Base-by-base conservation (phyloP, 2,329 filamentous ascomycete genomes). In the Arthroderma sp. region DNA sequence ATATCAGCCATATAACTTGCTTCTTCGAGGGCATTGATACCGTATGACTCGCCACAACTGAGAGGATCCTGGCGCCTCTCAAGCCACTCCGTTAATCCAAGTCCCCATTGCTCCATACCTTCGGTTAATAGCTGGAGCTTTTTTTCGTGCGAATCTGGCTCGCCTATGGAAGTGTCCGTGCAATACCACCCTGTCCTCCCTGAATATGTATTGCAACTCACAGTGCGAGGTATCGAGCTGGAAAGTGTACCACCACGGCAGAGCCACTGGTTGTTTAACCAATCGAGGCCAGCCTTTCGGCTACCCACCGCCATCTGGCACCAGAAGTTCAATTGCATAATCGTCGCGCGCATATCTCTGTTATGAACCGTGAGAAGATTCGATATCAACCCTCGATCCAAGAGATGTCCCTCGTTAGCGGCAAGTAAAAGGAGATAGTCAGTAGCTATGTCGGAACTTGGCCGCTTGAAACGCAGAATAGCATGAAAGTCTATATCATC, bases 251-350 rank as follows among this genome's bases (percentile, higher is more conserved):
- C 61, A 43, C 75, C 68, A 54, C 89, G 80, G 3, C 80, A 56
- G 6, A 85, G 83, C 78, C 81, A 89, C 46, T 81, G 74, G 40
- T 81, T 77, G 53, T 83, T 80, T 54, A 94, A 85, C 89, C 93
- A 98, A 55, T 89, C 84, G 38, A 94, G 75, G 0, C 91, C 89
- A 15, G 84, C 83, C 53, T 83, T 83, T n/a, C 78, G 72, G 58
- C 94, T 91, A 4, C 91, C 93, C 6, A 98, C 78, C 0, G 83
- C 86, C 64, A 96, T 87, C 60, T 98, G 91, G 60, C 93, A 98
- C 89, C 89, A 98, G 59, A 93, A 91, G 59, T 94, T 81, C 29
- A 98, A 73, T 49, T 96, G 87, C 45, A 75, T 80, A 40, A 98
- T 77, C 2, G 82, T 80, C 22, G 81, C 85, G 44, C 91, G 80